These are phyloP conservation scores for Phytopythium montanum DNA, from an alignment of 352 stramenopile species.

Conservation along the genomic window DNA sequence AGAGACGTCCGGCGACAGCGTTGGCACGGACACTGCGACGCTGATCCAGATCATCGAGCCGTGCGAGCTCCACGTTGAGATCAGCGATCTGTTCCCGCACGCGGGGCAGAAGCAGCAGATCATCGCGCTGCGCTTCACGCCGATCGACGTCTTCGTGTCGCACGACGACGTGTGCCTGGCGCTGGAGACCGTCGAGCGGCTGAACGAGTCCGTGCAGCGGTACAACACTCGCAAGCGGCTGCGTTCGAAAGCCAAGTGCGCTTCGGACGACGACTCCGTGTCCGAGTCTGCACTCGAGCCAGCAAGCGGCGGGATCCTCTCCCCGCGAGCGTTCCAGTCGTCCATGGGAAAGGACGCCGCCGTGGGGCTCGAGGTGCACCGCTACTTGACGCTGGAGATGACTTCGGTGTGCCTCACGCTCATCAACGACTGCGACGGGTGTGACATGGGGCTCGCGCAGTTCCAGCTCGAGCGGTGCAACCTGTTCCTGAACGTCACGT, in stretches of 20 bases:
- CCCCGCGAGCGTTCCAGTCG: constrained; percentile 5
- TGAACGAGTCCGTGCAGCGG: constrained; percentile 19
- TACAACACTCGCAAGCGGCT: constrained; percentile 6
- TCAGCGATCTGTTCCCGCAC: constrained; percentile 65
- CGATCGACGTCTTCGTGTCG: constrained; percentile 76
- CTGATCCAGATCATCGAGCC: constrained; percentile 80
- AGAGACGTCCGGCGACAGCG: constrained; percentile 22
- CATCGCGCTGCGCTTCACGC: constrained; percentile 62
- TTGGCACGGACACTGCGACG: constrained; percentile 28
- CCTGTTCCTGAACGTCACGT: constrained; percentile 73
- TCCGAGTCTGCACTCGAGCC: neutral
- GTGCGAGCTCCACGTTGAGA: constrained; percentile 57
- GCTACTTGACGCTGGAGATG: constrained; percentile 76
- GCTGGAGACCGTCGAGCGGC: constrained; percentile 38
- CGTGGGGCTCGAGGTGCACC: constrained; percentile 49
- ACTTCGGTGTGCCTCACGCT: constrained; percentile 63
- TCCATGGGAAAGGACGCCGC: constrained; percentile 4
- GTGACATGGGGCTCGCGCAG: constrained; percentile 82
- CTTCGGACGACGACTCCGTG: neutral
- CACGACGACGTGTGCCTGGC: constrained; percentile 72
- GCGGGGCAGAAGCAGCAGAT: constrained; percentile 72
- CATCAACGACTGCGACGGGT: constrained; percentile 85
- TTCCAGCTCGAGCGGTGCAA: constrained; percentile 68
- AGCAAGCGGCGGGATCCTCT: constrained; percentile 1
- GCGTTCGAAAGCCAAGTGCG: too few relatives aligned